Evolutionary conservation across 305 asterid species (phyloP), one percentile per base, ranked within the genome.

Genomic region (Solanum hybrid): DNA sequence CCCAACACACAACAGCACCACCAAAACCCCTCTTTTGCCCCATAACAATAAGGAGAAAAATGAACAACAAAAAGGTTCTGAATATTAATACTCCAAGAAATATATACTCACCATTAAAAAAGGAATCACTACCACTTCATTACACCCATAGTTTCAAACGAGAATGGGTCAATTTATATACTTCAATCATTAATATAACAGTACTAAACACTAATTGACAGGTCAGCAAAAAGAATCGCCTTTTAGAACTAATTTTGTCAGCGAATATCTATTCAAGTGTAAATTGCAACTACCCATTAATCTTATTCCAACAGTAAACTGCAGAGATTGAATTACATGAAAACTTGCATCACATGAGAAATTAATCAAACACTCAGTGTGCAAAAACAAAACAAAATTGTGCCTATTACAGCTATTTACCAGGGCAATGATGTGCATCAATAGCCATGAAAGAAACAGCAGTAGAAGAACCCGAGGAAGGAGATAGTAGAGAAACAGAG

Each of bases 371-470:
- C 87, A 84, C 0, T 10, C 19, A 24, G 75, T 31, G 42, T 31
- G 87, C 87, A 45, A 15, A 17, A 45, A 10, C 2, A 42, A 7
- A 4, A 3, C 24, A 77, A 77, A 34, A 3, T 34, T 19, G 4
- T 10, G 45, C 84, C 51, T 35, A 10, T 35, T 78, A 22, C 51
- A 36, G 34, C 5, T 5, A 78, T 1, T 9, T 88, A 88, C 98
- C 98, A 3, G 97, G 98, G 89, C 98, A 96, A 80, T 96, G 98
- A 45, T 94, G 91, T 88, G 98, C 99, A 76, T 95, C 98, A 51
- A 96, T 90, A 86, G 98, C 94, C 93, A 91, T 94, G 91, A 95
- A 93, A 38, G 71, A 77, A 82, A 96, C 90, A 36, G 87, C 88
- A 31, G 92, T 71, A 34, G 90, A 31, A 22, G 91, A 92, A 14